Evolutionary conservation across 768 basidiomycete genomes (phyloP), one percentile per base, ranked within the genome.

Genomic region (Mycena leptocephala): DNA sequence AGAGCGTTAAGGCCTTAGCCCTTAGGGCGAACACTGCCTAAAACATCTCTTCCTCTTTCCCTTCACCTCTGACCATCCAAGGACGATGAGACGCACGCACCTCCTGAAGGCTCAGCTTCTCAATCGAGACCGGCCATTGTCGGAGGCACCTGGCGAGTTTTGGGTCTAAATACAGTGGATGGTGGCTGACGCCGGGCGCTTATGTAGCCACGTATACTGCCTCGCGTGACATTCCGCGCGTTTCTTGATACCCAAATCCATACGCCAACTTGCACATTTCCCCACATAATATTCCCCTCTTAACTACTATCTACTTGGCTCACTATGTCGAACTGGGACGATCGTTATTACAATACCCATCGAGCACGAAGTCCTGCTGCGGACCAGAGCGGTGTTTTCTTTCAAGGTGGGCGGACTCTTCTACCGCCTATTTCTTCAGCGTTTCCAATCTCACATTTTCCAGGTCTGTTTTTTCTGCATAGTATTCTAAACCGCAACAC

Each of bases 391-490:
- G 88, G 88, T 86, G 88, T 85, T 87, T 93, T 93, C 89, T 92
- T 94, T 89, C 90, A 91, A 92, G 94, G 94, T 95, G 94, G 94
- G 41, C 41, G 41, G 41, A 43, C 41, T 43, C 41, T 43, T 43
- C 41, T 43, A 13, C 41, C 41, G 41, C 92, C 94, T 92, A 89
- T 95, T 91, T 90, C 92, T 92, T 89, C 93, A 87, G 91, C 91
- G 82, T 93, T 94, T 93, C 93, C 93, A 94, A 92, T 92, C 92
- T 95, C 92, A 93, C 93, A 90, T 92, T 94, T 93, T 93, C 91
- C 94, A 95, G 94, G 94, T 95, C 92, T 91, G 94, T 94, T 90
- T 86, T 86, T 87, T 16, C 89, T 83, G 87, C 88, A 82, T 89
- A 85, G 87, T 89, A 85, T 90, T 85, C 81, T n/a, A 81, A 79